These are phyloP conservation scores for Calcarisporium arbuscula DNA, from an alignment of 2,329 filamentous ascomycete genomes.

Conservation along the genomic window DNA sequence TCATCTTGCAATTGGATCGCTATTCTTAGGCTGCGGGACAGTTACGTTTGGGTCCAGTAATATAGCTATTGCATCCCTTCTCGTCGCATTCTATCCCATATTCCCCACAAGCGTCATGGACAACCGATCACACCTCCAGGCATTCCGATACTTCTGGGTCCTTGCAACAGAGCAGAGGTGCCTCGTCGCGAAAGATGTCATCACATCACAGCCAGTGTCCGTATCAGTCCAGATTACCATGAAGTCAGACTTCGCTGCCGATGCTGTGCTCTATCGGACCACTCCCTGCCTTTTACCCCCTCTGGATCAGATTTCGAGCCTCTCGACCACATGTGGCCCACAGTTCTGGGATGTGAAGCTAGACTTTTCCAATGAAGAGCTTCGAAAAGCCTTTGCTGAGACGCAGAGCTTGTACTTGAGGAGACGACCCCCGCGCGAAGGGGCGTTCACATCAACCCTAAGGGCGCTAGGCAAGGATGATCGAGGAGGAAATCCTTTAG, in stretches of 20 bases:
- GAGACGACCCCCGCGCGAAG: constrained; percentile 61
- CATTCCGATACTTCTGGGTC: constrained; percentile 96
- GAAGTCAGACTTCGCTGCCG: constrained; percentile 32
- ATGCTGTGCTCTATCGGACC: constrained; percentile 33
- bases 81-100: constrained; percentile 90
- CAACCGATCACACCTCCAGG: constrained; percentile 90
- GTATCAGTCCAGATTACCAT: constrained; percentile 64
- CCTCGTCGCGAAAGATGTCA: constrained; percentile 78
- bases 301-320: constrained; percentile 52
- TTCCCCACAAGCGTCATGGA: constrained; percentile 87
- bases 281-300: constrained; percentile 60
- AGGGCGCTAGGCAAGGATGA: constrained; percentile 55
- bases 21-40: constrained; percentile 90
- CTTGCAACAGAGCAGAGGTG: constrained; percentile 86
- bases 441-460: constrained; percentile 67
- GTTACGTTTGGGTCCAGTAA: constrained; percentile 87
- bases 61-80: constrained; percentile 74
- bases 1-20: constrained; percentile 82
- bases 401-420: constrained; percentile 72
- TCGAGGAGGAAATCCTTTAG: constrained; percentile 44
- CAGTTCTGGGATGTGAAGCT: constrained; percentile 77
- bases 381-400: constrained; percentile 54
- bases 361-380: constrained; percentile 61
- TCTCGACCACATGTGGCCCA: constrained; percentile 55
- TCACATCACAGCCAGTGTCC: constrained; percentile 72